Conservation (phyloP, 495 filamentous ascomycete species). For the Penicillium alfredii region DNA sequence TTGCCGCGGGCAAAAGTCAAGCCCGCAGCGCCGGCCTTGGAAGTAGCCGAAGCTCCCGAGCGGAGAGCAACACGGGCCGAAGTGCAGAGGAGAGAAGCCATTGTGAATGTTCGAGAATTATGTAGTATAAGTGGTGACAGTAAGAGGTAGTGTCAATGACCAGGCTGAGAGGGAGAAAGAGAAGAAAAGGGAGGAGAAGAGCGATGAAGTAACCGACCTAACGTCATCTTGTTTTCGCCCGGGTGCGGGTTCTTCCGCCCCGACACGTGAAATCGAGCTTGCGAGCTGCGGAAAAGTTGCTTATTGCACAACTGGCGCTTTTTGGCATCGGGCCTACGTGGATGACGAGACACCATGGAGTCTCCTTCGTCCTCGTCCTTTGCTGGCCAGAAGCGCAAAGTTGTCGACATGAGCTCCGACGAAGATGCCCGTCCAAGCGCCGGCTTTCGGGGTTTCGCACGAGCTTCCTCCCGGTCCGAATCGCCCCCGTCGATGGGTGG, state of each 20-base stretch:
- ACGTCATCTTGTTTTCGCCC: slow-evolving; percentile 30
- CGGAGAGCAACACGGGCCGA: slow-evolving; percentile 52
- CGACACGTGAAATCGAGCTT: slow-evolving; percentile 22
- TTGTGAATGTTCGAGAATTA: slow-evolving; percentile 24
- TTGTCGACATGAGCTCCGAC: slow-evolving; percentile 38
- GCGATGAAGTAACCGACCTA: slow-evolving; percentile 30
- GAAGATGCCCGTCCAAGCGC: slow-evolving; percentile 30
- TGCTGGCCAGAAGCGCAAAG: slow-evolving; percentile 41
- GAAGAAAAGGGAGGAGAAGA: slow-evolving; percentile 9
- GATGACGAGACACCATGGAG: no score
- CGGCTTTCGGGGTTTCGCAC: slow-evolving; percentile 34
- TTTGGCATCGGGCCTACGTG: no score
- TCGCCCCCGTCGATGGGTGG: slow-evolving; percentile 34
- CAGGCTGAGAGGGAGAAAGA: slow-evolving; percentile 6
- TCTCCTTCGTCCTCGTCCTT: slow-evolving; percentile 26
- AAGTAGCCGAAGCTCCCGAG: slow-evolving; percentile 43
- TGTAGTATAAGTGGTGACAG: neutral
- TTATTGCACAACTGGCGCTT: no score
- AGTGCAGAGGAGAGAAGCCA: slow-evolving; percentile 53
- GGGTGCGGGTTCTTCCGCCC: slow-evolving; percentile 13
- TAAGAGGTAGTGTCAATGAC: slow-evolving; percentile 6
- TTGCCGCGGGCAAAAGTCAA: slow-evolving; percentile 77
- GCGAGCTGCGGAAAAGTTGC: no score
- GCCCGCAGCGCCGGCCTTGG: slow-evolving; percentile 53
- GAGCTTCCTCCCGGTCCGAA: slow-evolving; percentile 37